Evolutionary conservation across 1,284 basidiomycete genomes (phyloP).

Genomic region (Fomes fomentarius): DNA sequence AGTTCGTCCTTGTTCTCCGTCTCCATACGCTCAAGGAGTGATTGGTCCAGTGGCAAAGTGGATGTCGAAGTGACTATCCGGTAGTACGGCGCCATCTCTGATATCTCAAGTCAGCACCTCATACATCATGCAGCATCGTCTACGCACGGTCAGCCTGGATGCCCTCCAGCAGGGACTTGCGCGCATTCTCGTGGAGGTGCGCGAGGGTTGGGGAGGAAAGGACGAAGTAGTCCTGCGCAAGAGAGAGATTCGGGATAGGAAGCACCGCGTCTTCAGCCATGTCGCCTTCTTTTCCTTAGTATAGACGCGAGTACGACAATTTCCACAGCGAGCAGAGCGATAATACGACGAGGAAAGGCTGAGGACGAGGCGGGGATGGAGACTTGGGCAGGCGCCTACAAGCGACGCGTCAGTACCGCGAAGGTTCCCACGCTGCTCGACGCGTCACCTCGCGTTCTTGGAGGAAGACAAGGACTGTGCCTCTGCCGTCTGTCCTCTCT

Average conservation of each 20-base stretch:
- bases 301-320: background rate
- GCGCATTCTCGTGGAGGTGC: constrained; percentile 70
- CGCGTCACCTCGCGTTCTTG: constrained; percentile 43
- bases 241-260: constrained; percentile 83
- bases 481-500: constrained; percentile 22
- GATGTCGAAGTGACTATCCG: constrained; percentile 53
- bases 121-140: too few species aligned
- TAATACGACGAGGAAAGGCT: background rate
- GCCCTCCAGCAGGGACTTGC: constrained; percentile 69
- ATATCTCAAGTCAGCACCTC: background rate
- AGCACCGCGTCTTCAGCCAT: constrained; percentile 88
- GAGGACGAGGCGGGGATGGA: constrained; percentile 12
- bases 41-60: constrained; percentile 54
- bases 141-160: constrained; percentile 85
- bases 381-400: constrained; percentile 24
- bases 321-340: constrained; percentile 4
- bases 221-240: constrained; percentile 80
- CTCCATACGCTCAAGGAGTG: constrained; percentile 72
- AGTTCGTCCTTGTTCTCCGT: constrained; percentile 80
- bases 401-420: constrained; percentile 37
- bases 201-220: constrained; percentile 65
- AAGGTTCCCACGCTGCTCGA: constrained; percentile 38
- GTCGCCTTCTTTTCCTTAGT: constrained; percentile 2
- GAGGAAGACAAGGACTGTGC: too few species aligned
- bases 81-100: constrained; percentile 88